Base-by-base conservation (phyloP, 1,139 yeast genomes). In the Saccharomyces hybrid region DNA sequence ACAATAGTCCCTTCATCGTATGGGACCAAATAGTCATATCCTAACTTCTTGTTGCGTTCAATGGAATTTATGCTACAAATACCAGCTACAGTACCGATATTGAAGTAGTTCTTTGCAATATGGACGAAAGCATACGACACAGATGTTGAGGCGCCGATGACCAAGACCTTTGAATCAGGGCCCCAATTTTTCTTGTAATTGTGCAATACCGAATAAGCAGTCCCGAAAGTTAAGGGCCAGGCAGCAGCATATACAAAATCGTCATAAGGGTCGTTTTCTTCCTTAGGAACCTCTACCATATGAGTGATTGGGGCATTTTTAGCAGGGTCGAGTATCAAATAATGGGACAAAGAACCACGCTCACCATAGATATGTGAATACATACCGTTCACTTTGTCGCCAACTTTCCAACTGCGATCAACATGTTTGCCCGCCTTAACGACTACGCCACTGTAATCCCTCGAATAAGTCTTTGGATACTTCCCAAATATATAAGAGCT, bases 11-110 rank as follows among this genome's bases (percentile, higher is more conserved):
- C 70, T 8, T 68, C 65, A 57, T 76, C 75, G 68, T 84, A 84
- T 58, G 84, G 81, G 49, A 84, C 73, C 27, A 73, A 65, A 16
- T 71, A 62, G 59, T 78, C 80, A 19, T 82, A 86, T 4, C 89
- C 89, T 21, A 78, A 65, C 5, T 67, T 64, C 52, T 68, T 69
- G 48, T 81, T 79, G 32, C 75, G 62, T 3, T 71, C 76, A 8
- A 71, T 70, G 16, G 84, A 73, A 1, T 63, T 58, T 0, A 73
- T 57, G 6, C 81, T 77, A 59, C 81, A 77, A 2, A 78, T 72
- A 21, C 77, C 74, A 9, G 71, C 77, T 29, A 77, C 73, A 1
- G 67, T 67, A 12, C 66, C 64, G 16, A 70, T 58, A 7, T 65
- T 58, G 32, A 63, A 55, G 19, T 61, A 55, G 7, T 61, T 61